phyloP scores from a whole-genome alignment of 176 grass and related monocot species.

The Hsuehochloa calcarea region DNA sequence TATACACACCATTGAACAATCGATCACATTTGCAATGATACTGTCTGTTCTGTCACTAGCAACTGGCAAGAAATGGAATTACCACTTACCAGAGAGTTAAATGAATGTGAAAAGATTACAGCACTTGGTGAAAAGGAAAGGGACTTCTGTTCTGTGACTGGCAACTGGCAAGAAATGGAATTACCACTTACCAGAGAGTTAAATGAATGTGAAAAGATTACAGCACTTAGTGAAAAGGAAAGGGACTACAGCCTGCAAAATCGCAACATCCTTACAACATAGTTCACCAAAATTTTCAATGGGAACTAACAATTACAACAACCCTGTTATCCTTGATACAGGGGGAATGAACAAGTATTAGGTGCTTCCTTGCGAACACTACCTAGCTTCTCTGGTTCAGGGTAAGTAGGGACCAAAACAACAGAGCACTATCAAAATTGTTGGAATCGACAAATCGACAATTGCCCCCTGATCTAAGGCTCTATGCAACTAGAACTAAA shows the following conservation, averaged over 20 bases:
- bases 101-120: background rate
- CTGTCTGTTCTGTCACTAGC: constrained; percentile 1
- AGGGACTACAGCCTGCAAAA: background rate
- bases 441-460: constrained; percentile 1
- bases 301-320: constrained; percentile 19
- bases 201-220: background rate
- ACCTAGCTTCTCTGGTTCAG: constrained; percentile 9
- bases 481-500: constrained; percentile 16
- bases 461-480: background rate
- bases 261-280: constrained; percentile 23
- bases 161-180: background rate
- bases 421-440: constrained; percentile 6
- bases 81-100: background rate
- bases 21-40: background rate
- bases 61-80: background rate
- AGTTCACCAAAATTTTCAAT: background rate
- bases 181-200: background rate
- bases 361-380: background rate
- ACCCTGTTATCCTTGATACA: constrained; percentile 25
- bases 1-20: background rate
- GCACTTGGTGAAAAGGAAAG: background rate
- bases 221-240: background rate
- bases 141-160: constrained; percentile 11
- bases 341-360: constrained; percentile 24
- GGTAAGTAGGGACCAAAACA: background rate